Evolutionary conservation across 2,329 filamentous ascomycete genomes (phyloP).

Genomic region (Lecanicillium sp.): DNA sequence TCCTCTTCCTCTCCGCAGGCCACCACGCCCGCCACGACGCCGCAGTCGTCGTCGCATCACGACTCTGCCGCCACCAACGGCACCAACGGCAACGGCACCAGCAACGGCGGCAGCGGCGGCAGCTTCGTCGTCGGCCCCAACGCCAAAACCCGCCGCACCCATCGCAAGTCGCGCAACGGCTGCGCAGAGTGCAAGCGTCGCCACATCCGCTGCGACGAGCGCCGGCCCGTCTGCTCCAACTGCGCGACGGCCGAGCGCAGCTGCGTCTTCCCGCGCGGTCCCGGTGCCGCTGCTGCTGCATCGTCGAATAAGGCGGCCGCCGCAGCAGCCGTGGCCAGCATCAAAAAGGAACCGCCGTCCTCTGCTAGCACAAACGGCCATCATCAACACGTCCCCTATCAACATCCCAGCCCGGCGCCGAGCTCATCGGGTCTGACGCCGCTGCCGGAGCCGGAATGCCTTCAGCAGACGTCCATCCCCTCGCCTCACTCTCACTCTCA

Average conservation of each 20-base stretch:
- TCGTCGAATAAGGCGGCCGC: background rate
- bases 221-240: constrained; percentile 29
- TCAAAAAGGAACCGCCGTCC: background rate
- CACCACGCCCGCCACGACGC: too few species aligned
- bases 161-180: constrained; percentile 33
- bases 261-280: constrained; percentile 25
- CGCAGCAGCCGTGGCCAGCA: background rate
- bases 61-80: too few species aligned
- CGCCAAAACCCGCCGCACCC: constrained; percentile 26
- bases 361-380: too few species aligned
- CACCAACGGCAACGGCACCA: constrained; percentile 8
- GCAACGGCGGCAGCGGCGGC: background rate
- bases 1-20: too few species aligned
- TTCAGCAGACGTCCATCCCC: too few species aligned
- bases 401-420: background rate
- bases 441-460: too few species aligned
- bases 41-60: too few species aligned
- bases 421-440: too few species aligned
- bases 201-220: constrained; percentile 36
- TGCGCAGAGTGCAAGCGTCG: constrained; percentile 32
- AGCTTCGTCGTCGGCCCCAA: constrained; percentile 8
- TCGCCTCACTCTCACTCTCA: too few species aligned
- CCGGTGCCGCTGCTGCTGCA: constrained; percentile 5
- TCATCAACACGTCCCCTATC: too few species aligned
- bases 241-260: constrained; percentile 27